Evolutionary conservation across 164 flowering plant species (phyloP), one percentile per base, ranked within the genome.

Genomic region (Nymphaea colorata): DNA sequence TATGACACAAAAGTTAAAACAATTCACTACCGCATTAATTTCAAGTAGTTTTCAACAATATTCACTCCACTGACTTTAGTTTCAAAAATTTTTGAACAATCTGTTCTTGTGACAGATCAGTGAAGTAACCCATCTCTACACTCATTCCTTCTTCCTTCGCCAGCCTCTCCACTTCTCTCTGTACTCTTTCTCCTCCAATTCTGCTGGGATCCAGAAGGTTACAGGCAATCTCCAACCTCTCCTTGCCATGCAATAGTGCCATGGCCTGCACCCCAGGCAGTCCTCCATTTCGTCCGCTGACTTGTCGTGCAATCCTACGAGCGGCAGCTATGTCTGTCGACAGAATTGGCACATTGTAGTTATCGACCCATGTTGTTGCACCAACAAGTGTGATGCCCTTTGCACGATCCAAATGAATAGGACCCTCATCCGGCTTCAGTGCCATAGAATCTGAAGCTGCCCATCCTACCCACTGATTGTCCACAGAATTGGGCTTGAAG

Each of bases 261-360:
- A 90, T 60, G 2, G 91, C 76, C 67, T 90, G 96, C 68, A 88
- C 93, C 0, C 85, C 78, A 1, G 88, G 87, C 4, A 90, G 82
- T n/a, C 96, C 91, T 3, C 96, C 96, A 0, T 91, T 91, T 59
- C 96, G 74, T 4, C 81, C 90, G 69, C 96, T 87, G 65, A 90
- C 89, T 78, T 68, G 73, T 61, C 78, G 71, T 2, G 96, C 87
- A 57, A 90, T 86, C 66, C 79, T 75, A 11, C 85, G 72, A 5
- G 83, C 69, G 4, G 74, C 76, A 3, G 82, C 71, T 7, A 85
- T 65, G 61, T 90, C 85, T 2, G 85, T 79, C 47, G 90, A 82
- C 76, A 81, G 64, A 67, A 85, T 76, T 4, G 93, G 96, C 4
- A 89, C 78, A 53, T 87, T 89, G 80, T 85, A 89, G 41, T 73